These are phyloP conservation scores for Colletotrichum sp. DNA, from an alignment of 2,329 filamentous ascomycete species.

Conservation along the genomic window DNA sequence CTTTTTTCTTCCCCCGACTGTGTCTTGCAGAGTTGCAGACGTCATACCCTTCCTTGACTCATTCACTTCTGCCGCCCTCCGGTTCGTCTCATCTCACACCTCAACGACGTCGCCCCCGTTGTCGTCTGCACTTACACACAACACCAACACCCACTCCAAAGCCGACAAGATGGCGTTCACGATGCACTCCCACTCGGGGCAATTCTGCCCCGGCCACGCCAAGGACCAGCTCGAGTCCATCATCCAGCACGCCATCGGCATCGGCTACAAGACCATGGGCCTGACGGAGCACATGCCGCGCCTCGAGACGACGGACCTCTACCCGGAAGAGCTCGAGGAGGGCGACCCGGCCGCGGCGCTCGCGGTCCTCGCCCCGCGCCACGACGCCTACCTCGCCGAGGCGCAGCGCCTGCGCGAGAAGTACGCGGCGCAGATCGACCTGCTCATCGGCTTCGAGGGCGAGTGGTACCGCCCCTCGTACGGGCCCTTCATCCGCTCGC, in stretches of 20 bases:
- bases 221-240: constrained; percentile 84
- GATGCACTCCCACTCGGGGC: constrained; percentile 96
- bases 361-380: constrained; percentile 55
- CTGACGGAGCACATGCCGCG: constrained; percentile 97
- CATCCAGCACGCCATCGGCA: constrained; percentile 75
- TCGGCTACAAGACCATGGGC: constrained; percentile 82
- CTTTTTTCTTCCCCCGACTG: neutral
- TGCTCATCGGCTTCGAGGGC: constrained; percentile 89
- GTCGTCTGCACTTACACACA: neutral
- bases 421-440: constrained; percentile 73
- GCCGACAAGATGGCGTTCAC: constrained; percentile 80
- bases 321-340: constrained; percentile 80
- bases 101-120: neutral
- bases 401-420: constrained; percentile 72
- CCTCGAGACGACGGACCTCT: constrained; percentile 73
- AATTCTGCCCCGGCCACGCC: constrained; percentile 94
- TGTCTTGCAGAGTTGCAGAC: neutral
- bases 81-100: constrained; percentile 16
- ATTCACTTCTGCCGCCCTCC: neutral
- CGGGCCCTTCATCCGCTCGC: constrained; percentile 57
- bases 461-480: constrained; percentile 85
- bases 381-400: constrained; percentile 76
- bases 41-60: neutral
- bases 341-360: constrained; percentile 53
- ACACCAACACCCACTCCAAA: neutral